A percentile compares a stretch with the other conserved stretches of the same genome.
These are phyloP conservation scores for Tylopilus balloui DNA, from an alignment of 768 basidiomycete species.

Conservation along the genomic window DNA sequence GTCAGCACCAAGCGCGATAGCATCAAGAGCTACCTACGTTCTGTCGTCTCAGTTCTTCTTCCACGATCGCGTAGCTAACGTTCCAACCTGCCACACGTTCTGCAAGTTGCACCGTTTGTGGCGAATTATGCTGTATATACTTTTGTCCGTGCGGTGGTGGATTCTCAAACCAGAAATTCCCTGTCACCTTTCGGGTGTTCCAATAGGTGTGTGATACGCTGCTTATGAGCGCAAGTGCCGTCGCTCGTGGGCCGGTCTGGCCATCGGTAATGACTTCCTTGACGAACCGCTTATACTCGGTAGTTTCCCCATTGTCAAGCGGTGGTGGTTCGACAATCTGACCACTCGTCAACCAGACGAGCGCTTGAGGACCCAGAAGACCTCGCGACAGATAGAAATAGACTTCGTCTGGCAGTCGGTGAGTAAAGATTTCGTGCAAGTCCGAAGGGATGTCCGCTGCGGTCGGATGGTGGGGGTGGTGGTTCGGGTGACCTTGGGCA, in stretches of 20 bases:
- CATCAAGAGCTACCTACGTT: conserved; percentile 59
- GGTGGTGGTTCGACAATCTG: conserved; percentile 83
- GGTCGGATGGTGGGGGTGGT: conserved; percentile 65
- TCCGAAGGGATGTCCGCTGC: conserved; percentile 87
- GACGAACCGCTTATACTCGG: conserved; percentile 90
- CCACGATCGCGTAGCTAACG: conserved; percentile 77
- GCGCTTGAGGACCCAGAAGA: conserved; percentile 79
- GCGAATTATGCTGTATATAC: conserved; percentile 64
- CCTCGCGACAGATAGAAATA: conserved; percentile 96
- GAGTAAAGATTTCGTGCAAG: conserved; percentile 91
- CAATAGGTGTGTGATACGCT: conserved; percentile 78
- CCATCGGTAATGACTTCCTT: conserved; percentile 97
- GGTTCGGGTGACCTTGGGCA: conserved; percentile 47
- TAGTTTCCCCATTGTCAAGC: conserved; percentile 91
- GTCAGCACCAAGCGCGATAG: conserved; percentile 25
- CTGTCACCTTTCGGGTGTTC: conserved; percentile 68
- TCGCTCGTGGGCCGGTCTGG: conserved; percentile 88
- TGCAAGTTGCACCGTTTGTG: conserved; percentile 79
- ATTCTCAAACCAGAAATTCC: conserved; percentile 73
- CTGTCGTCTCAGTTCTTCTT: conserved; percentile 93
- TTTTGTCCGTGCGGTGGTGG: conserved; percentile 48
- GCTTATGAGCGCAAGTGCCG: conserved; percentile 82
- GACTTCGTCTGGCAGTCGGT: conserved; percentile 91
- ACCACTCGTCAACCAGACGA: conserved; percentile 92
- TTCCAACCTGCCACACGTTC: conserved; percentile 89